Evolutionary conservation across 768 basidiomycete genomes (phyloP).

Genomic region (Termitomyces sp.): DNA sequence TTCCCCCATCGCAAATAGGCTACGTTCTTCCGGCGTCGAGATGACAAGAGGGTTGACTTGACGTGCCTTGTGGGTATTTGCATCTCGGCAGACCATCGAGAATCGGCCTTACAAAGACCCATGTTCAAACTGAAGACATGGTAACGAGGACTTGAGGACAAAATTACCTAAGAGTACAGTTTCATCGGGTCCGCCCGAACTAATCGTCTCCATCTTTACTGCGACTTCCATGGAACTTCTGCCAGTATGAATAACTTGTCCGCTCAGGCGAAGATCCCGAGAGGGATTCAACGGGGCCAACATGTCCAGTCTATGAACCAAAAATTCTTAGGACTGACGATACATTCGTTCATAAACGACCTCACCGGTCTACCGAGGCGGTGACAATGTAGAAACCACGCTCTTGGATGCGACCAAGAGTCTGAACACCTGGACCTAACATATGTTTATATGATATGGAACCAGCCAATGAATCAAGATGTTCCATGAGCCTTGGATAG

Average conservation of each 20-base stretch:
- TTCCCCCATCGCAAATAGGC: constrained; percentile 63
- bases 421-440: constrained; percentile 59
- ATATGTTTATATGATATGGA: constrained; percentile 83
- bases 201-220: constrained; percentile 74
- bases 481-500: constrained; percentile 61
- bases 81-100: constrained; percentile 83
- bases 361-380: constrained; percentile 74
- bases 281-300: constrained; percentile 52
- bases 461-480: constrained; percentile 82
- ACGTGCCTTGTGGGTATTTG: constrained; percentile 57
- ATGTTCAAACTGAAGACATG: not conserved
- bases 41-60: constrained; percentile 62
- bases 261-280: constrained; percentile 69
- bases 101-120: constrained; percentile 61
- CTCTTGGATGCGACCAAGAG: constrained; percentile 51
- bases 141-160: no score
- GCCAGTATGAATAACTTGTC: constrained; percentile 79
- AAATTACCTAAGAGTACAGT: constrained; percentile 69
- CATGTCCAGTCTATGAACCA: constrained; percentile 56
- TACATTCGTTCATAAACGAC: not conserved
- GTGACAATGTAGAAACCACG: constrained; percentile 81
- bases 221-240: constrained; percentile 81
- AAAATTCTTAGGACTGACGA: not conserved
- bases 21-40: constrained; percentile 57
- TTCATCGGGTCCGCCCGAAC: constrained; percentile 42